Conservation (phyloP, 2,329 filamentous ascomycete genomes). For the Cladorrhinum sp. region DNA sequence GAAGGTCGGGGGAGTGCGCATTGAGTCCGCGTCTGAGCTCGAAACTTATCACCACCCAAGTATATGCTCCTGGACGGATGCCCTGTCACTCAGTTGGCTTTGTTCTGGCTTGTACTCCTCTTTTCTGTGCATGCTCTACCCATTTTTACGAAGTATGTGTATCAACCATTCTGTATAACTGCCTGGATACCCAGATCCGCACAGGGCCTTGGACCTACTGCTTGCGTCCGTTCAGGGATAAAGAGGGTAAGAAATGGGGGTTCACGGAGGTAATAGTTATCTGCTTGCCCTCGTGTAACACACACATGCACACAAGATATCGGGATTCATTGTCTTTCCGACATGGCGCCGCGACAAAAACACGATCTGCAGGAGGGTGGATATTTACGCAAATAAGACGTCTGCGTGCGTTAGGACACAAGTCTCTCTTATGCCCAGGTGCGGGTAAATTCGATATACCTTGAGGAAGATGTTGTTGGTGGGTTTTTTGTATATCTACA, state of each 20-base stretch:
- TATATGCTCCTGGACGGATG: too few species aligned
- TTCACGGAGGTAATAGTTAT: too few species aligned
- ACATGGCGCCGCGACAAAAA: not conserved
- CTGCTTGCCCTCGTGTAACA: too few species aligned
- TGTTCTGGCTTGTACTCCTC: too few species aligned
- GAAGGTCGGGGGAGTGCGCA: not conserved
- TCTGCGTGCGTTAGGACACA: not conserved
- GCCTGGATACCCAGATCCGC: too few species aligned
- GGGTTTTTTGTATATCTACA: not conserved
- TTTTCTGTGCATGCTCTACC: too few species aligned
- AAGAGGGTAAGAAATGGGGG: too few species aligned
- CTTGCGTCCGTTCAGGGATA: too few species aligned
- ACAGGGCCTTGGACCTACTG: too few species aligned
- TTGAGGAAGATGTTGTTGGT: not conserved
- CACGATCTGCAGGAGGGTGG: not conserved
- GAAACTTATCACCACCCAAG: not conserved
- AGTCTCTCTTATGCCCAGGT: not conserved
- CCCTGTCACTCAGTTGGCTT: too few species aligned
- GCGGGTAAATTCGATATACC: not conserved
- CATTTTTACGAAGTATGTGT: too few species aligned
- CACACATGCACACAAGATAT: not conserved
- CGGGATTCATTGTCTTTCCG: not conserved
- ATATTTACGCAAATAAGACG: not conserved
- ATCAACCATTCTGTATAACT: too few species aligned
- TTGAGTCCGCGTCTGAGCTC: not conserved